phyloP scores from a whole-genome alignment of 257 asterid species.

The Ajuga chamaepitys region DNA sequence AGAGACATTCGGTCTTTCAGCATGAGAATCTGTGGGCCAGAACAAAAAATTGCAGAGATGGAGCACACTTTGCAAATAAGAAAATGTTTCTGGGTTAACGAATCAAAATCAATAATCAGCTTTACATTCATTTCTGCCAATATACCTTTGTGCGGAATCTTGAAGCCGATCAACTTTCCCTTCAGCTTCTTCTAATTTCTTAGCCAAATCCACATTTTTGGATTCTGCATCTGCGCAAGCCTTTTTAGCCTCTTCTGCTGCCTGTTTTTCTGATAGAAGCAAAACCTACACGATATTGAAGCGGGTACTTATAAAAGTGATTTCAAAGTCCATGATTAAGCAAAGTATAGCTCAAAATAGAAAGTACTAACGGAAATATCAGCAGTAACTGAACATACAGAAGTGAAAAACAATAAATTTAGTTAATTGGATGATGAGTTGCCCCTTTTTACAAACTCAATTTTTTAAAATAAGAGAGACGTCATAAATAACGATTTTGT shows the following conservation, averaged over 20 bases:
- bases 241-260: constrained; percentile 62
- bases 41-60: neutral
- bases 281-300: constrained; percentile 42
- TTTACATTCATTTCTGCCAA: neutral
- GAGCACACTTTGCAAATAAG: neutral
- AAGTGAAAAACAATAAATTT: neutral
- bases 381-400: constrained; percentile 6
- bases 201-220: constrained; percentile 50
- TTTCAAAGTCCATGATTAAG: neutral
- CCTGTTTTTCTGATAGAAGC: constrained; percentile 61
- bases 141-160: constrained; percentile 81
- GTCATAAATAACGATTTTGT: neutral
- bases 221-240: constrained; percentile 53
- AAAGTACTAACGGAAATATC: neutral
- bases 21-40: neutral
- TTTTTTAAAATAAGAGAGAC: constrained; percentile 1
- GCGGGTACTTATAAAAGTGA: constrained; percentile 8
- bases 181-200: constrained; percentile 62
- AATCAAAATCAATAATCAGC: constrained; percentile 3
- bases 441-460: neutral
- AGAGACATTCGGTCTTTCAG: neutral
- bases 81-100: neutral
- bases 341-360: neutral
- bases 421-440: neutral
- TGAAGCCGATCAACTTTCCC: constrained; percentile 75